phyloP scores from a whole-genome alignment of 2,329 filamentous ascomycete species.

The Aspergillus fumigatiaffinis region DNA sequence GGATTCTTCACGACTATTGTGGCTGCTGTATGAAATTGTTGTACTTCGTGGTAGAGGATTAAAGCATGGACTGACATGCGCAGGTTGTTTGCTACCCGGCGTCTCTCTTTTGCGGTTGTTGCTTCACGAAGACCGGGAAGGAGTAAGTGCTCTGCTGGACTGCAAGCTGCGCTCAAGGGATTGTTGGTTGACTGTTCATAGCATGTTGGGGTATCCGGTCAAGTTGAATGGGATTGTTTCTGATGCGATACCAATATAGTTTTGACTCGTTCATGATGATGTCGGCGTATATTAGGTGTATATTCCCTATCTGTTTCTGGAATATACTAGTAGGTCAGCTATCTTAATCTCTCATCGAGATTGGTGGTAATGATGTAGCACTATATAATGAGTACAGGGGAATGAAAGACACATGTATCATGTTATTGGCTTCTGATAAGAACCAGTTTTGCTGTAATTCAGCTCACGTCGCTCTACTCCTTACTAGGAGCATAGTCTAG shows the following conservation, averaged over 20 bases:
- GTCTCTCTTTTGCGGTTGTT: slow-evolving; percentile 55
- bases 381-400: too few species aligned
- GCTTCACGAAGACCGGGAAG: slow-evolving; percentile 51
- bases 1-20: slow-evolving; percentile 46
- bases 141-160: slow-evolving; percentile 38
- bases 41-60: not conserved
- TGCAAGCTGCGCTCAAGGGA: not conserved
- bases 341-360: not conserved
- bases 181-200: slow-evolving; percentile 26
- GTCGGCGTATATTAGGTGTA: not conserved
- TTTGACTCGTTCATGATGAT: not conserved
- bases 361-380: not conserved
- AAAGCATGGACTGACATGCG: not conserved
- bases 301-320: not conserved
- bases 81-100: slow-evolving; percentile 55
- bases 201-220: slow-evolving; percentile 50
- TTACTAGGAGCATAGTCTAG: not conserved
- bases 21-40: slow-evolving; percentile 46
- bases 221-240: slow-evolving; percentile 50
- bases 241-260: slow-evolving; percentile 43
- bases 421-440: not conserved
- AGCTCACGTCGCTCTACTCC: not conserved
- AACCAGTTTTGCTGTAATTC: not conserved
- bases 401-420: too few species aligned
- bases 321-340: not conserved